These are phyloP conservation scores for Trypanosoma avium DNA, from an alignment of 208 protist genomes.

Conservation along the genomic window DNA sequence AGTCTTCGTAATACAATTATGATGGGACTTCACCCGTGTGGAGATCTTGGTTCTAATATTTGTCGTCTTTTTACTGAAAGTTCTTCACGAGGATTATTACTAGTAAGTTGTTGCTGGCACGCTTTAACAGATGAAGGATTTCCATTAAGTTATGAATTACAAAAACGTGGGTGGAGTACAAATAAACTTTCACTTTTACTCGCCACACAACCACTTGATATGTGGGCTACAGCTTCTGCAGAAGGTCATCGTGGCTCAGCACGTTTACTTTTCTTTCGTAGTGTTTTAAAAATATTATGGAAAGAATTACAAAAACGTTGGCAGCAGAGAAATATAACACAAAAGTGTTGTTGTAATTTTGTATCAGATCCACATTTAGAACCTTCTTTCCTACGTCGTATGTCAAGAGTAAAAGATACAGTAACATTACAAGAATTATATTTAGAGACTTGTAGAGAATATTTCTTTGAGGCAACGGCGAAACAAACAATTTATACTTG, in stretches of 20 bases:
- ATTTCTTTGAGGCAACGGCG: conserved; percentile 40
- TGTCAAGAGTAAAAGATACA: conserved; percentile 59
- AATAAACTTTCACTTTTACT: conserved; percentile 68
- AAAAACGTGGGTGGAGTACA: conserved; percentile 42
- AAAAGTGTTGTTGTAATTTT: conserved; percentile 29
- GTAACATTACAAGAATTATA: conserved; percentile 59
- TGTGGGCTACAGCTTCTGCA: conserved; percentile 62
- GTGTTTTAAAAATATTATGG: conserved; percentile 75
- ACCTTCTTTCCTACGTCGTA: conserved; percentile 66
- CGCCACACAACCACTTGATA: conserved; percentile 86
- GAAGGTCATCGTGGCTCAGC: conserved; percentile 72
- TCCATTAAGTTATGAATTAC: conserved; percentile 63
- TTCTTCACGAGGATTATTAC: conserved; percentile 57
- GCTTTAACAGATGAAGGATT: conserved; percentile 69
- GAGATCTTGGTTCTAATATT: conserved; percentile 83
- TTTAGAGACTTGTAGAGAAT: conserved; percentile 47
- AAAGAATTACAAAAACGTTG: conserved; percentile 26
- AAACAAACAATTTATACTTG: conserved; percentile 39
- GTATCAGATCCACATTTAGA: conserved; percentile 62
- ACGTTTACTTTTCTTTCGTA: conserved; percentile 77
- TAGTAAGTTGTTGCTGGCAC: conserved; percentile 93
- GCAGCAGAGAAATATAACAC: not conserved
- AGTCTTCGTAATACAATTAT: conserved; percentile 66
- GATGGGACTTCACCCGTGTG: conserved; percentile 86
- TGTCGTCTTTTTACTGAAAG: conserved; percentile 65